Evolutionary conservation across 1,284 basidiomycete genomes (phyloP), one percentile per base, ranked within the genome.

Genomic region (Malassezia obtusa): DNA sequence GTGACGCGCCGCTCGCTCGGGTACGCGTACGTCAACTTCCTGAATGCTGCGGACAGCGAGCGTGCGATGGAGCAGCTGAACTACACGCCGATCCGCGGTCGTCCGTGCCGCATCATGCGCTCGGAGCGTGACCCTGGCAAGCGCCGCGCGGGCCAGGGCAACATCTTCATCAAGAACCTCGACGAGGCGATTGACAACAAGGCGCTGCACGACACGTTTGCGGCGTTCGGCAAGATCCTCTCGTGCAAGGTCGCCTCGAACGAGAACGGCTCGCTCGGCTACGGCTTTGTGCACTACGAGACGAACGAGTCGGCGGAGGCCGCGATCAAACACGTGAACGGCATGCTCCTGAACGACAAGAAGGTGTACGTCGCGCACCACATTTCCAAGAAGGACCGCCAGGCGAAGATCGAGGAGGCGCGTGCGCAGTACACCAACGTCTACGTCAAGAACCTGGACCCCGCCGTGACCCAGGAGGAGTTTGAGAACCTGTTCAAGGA

Each of bases 61-160:
- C 89, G 91, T 75, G 92, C 94, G 61, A 82, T 99, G 63, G 94
- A 99, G 80, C 89, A 92, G 79, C 85, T 99, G 77, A 99, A 99
- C 80, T 99, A 98, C 78, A 95, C 92, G 63, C 79, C 92, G 73
- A 98, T 99, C 80, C 96, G 96, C 81, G 85, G 85, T 77, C 87
- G 89, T 72, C 86, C 94, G 62, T 99, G 94, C 81, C 90, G 94
- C 73, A 99, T 99, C 81, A 99, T 99, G 94, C 96, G 94, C 91
- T 96, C 91, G 73, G 92, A 98, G 83, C 89, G 94, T 76, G 94
- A 98, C 80, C 94, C 94, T 60, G 88, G 89, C 68, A 83, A 98
- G 73, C 89, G 94, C 78, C 96, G 98, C 83, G 96, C 91, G 63
- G 91, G 91, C 64, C 90, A 95, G 79, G 94, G 94, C 77, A 99